Conservation (phyloP, 1,139 yeast genomes). For the Magnusiomyces paraingens region DNA sequence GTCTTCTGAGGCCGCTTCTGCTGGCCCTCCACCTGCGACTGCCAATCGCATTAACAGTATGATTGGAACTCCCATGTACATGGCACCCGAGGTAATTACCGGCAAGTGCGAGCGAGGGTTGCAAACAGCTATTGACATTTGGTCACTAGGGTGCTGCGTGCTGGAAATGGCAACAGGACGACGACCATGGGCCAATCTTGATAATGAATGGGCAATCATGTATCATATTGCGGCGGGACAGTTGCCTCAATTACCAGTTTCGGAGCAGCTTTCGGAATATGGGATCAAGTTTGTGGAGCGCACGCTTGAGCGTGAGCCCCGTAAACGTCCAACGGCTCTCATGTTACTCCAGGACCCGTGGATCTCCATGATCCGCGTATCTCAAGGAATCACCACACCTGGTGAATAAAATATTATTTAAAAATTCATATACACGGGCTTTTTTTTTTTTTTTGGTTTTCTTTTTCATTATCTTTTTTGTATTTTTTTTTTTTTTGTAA, state of each 20-base stretch:
- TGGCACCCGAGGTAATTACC: conserved; percentile 96
- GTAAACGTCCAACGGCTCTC: conserved; percentile 71
- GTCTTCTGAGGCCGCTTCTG: conserved; percentile 24
- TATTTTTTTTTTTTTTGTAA: background rate
- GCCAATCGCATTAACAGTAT: conserved; percentile 41
- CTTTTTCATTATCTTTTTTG: background rate
- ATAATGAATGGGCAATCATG: conserved; percentile 98
- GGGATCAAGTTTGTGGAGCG: conserved; percentile 68
- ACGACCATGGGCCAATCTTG: conserved; percentile 64
- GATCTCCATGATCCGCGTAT: conserved; percentile 34
- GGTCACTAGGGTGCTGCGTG: conserved; percentile 90
- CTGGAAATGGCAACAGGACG: conserved; percentile 78
- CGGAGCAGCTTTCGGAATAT: conserved; percentile 67
- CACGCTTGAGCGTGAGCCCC: conserved; percentile 81
- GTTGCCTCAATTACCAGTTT: conserved; percentile 70
- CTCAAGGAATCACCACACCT: conserved; percentile 6
- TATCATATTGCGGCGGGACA: conserved; percentile 97
- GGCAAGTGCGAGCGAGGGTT: conserved; percentile 56
- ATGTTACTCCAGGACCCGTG: conserved; percentile 87
- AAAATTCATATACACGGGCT: background rate
- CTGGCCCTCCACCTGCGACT: background rate
- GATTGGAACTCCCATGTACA: conserved; percentile 98
- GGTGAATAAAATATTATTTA: background rate
- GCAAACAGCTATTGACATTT: conserved; percentile 57
- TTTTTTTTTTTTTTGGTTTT: background rate